Evolutionary conservation across 495 filamentous ascomycete genomes (phyloP), one percentile per base, ranked within the genome.

Genomic region (Aspergillus taichungensis): DNA sequence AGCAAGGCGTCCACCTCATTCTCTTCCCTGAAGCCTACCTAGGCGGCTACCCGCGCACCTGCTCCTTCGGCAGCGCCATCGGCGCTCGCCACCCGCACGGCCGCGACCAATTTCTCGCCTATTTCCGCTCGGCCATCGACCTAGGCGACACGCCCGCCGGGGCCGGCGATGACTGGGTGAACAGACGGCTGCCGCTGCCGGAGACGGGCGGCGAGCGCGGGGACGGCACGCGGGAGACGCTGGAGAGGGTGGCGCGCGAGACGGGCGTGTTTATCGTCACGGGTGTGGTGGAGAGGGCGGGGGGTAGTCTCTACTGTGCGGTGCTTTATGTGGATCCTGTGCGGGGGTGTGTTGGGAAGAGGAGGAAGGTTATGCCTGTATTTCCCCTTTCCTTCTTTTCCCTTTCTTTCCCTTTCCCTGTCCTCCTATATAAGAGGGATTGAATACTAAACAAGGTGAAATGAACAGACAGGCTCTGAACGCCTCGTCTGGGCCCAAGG

Each of bases 1-100:
- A 51, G 5, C 56, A 67, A n/a, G 72, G 75, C 28, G 75, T 85
- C 24, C 75, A 91, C 56, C 74, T 97, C 40, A 66, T 97, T 12
- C 78, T 96, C 34, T 92, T 95, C 53, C 91, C 91, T 0, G 91
- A 97, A 68, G 91, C 91, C 24, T 96, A 87, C 60, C 74, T 97
- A 0, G 91, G 91, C 13, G 91, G 91, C 7, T 97, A 97, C 55
- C 91, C 91, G 10, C 83, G 91, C 14, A 84, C 84, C n/a, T 82
- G 79, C 46, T 67, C 68, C 37, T 95, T 95, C 52, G 89, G 88
- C 9, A 75, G 78, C 28, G 71, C 77, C 0, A 75, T 95, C 8
- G 91, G 91, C 0, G 67, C 69, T 3, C 80, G 91, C 6, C 71
- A 73, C 1, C 64, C 73, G 9, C 71, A 69, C 13, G 91, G 90